Percentiles rank a stretch among this genome's conserved stretches.
These are phyloP conservation scores for Diplodia seriata DNA, from an alignment of 2,329 filamentous ascomycete species.

Conservation along the genomic window DNA sequence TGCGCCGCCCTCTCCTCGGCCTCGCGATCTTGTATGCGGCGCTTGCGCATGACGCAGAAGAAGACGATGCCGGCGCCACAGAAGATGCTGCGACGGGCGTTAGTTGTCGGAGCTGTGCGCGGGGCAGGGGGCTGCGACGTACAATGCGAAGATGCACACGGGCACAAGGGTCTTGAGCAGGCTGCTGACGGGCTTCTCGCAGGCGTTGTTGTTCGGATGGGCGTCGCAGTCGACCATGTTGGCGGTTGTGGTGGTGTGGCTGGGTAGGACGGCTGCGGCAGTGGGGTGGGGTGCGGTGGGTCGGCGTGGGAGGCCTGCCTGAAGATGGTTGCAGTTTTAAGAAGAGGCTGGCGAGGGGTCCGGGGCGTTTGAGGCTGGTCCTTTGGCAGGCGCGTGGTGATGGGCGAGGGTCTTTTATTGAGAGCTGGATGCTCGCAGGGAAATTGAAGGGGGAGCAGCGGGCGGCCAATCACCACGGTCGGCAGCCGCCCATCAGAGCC, in stretches of 20 bases:
- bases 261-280: not conserved
- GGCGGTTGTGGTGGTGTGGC: not conserved
- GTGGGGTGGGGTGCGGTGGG: constrained; percentile 5
- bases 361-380: not conserved
- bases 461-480: constrained; percentile 17
- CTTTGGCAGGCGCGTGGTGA: not conserved
- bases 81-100: constrained; percentile 16
- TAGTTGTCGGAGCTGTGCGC: not conserved
- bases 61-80: constrained; percentile 12
- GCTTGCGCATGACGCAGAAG: constrained; percentile 17
- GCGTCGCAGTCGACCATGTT: constrained; percentile 25
- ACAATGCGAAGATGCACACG: constrained; percentile 7
- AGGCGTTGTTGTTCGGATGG: not conserved
- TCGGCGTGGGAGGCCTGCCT: constrained; percentile 20
- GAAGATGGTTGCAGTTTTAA: constrained; percentile 9
- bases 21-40: not conserved
- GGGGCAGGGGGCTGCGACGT: not conserved
- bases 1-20: constrained; percentile 12
- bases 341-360: not conserved
- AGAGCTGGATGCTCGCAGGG: not conserved
- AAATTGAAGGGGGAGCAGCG: constrained; percentile 24
- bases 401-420: constrained; percentile 10
- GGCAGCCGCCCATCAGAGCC: not conserved
- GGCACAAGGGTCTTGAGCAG: constrained; percentile 15
- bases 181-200: constrained; percentile 26